A percentile compares a stretch with the other conserved stretches of the same genome.
These are phyloP conservation scores for Incumbomyces delicatus DNA, from an alignment of 2,329 filamentous ascomycete species.

Conservation along the genomic window DNA sequence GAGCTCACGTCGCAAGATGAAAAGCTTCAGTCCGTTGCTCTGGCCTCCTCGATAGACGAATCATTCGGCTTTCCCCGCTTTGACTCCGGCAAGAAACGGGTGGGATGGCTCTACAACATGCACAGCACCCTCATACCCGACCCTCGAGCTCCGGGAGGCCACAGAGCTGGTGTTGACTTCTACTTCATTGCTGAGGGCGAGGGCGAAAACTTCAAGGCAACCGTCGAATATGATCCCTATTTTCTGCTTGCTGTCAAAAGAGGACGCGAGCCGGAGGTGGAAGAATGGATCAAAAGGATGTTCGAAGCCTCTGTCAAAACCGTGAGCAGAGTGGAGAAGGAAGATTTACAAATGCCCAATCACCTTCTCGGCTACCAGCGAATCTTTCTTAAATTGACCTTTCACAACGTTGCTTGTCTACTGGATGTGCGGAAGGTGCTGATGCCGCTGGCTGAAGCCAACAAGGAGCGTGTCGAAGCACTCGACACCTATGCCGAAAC, in stretches of 20 bases:
- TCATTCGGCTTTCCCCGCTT: constrained; percentile 87
- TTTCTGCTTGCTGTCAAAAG: constrained; percentile 85
- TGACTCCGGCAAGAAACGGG: constrained; percentile 73
- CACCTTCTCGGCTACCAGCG: constrained; percentile 84
- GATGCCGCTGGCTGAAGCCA: constrained; percentile 87
- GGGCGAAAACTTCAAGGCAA: constrained; percentile 86
- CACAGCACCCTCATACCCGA: constrained; percentile 82
- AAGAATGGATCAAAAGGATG: constrained; percentile 79
- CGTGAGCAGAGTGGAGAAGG: constrained; percentile 71
- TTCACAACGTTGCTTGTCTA: constrained; percentile 78
- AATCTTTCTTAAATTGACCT: constrained; percentile 77
- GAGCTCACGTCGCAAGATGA: constrained; percentile 90
- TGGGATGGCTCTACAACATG: constrained; percentile 93
- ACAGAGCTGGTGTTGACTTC: constrained; percentile 78
- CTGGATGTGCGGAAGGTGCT: constrained; percentile 75
- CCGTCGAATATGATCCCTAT: constrained; percentile 92
- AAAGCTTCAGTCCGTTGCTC: constrained; percentile 72
- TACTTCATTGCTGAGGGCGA: constrained; percentile 85
- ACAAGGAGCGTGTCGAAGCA: constrained; percentile 88
- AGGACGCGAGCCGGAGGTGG: constrained; percentile 81
- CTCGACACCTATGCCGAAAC: constrained; percentile 94
- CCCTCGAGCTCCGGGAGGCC: constrained; percentile 66
- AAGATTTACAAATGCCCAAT: constrained; percentile 90
- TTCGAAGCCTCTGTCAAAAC: constrained; percentile 75
- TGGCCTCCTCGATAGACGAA: constrained; percentile 87